These are phyloP conservation scores for Secale cereale DNA, from an alignment of 176 grass and related monocot genomes.

Conservation along the genomic window DNA sequence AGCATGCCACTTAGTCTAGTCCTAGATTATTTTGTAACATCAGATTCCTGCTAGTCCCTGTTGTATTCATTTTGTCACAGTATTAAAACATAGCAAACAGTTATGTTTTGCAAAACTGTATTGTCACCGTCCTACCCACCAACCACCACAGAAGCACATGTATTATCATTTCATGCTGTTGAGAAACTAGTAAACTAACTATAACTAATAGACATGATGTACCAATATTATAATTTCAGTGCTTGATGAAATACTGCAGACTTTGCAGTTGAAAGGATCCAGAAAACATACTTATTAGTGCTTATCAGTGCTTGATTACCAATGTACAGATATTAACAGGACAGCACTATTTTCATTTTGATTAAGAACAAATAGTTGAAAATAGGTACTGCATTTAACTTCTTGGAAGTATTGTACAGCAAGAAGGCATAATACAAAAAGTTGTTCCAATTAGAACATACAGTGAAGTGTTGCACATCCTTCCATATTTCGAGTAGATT, in stretches of 20 bases:
- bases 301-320: not conserved
- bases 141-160: not conserved
- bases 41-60: not conserved
- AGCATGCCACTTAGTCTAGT: not conserved
- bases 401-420: not conserved
- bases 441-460: constrained; percentile 28
- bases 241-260: not conserved
- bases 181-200: not conserved
- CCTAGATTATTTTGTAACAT: constrained; percentile 11
- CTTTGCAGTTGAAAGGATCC: constrained; percentile 15
- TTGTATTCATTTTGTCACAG: not conserved
- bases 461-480: constrained; percentile 38
- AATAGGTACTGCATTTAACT: constrained; percentile 17
- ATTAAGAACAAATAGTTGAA: constrained; percentile 4
- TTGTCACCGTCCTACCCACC: not conserved
- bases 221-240: not conserved
- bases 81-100: not conserved
- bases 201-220: not conserved
- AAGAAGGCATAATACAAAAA: constrained; percentile 20
- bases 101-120: not conserved
- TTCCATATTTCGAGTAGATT: constrained; percentile 76
- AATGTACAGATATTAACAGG: not conserved
- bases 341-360: not conserved
- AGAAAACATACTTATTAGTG: constrained; percentile 4
- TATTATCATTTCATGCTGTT: not conserved